phyloP scores from a whole-genome alignment of 805 yeast species.

The Geotrichum ghanense region DNA sequence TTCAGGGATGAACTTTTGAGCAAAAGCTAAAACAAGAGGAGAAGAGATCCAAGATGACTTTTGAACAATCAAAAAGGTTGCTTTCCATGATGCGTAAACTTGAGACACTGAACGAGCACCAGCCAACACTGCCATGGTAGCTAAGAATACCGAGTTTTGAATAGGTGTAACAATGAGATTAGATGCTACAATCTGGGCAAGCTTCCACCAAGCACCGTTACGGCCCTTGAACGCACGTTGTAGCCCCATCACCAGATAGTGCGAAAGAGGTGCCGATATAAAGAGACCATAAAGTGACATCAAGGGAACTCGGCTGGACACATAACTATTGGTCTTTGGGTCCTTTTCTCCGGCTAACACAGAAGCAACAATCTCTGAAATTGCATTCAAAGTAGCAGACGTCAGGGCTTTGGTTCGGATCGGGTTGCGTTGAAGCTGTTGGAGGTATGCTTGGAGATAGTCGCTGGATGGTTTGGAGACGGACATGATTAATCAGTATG shows the following conservation, averaged over 20 bases:
- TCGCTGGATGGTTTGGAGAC: constrained; percentile 3
- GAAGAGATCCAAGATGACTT: constrained; percentile 27
- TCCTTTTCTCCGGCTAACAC: constrained; percentile 27
- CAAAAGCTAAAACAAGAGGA: constrained; percentile 27
- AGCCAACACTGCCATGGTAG: constrained; percentile 27
- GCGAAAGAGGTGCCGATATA: constrained; percentile 28
- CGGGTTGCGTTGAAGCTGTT: constrained; percentile 10
- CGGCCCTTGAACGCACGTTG: constrained; percentile 26
- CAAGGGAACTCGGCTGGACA: constrained; percentile 25
- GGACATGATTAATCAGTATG: constrained; percentile 3
- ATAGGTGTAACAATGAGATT: constrained; percentile 27
- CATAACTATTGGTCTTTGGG: constrained; percentile 22
- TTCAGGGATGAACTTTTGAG: constrained; percentile 29
- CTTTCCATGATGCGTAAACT: constrained; percentile 20
- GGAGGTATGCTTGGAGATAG: constrained; percentile 5
- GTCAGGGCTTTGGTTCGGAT: constrained; percentile 26
- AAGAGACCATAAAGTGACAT: constrained; percentile 30
- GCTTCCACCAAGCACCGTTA: constrained; percentile 19
- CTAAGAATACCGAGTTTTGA: constrained; percentile 21
- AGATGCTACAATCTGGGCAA: constrained; percentile 26
- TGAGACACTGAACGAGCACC: constrained; percentile 24
- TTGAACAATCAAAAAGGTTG: constrained; percentile 24
- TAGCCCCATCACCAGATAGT: constrained; percentile 22
- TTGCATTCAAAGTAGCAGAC: constrained; percentile 25
- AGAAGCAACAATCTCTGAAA: constrained; percentile 26